These are phyloP conservation scores for Thalassiosira mediterranea DNA, from an alignment of 352 stramenopile species.

Conservation along the genomic window DNA sequence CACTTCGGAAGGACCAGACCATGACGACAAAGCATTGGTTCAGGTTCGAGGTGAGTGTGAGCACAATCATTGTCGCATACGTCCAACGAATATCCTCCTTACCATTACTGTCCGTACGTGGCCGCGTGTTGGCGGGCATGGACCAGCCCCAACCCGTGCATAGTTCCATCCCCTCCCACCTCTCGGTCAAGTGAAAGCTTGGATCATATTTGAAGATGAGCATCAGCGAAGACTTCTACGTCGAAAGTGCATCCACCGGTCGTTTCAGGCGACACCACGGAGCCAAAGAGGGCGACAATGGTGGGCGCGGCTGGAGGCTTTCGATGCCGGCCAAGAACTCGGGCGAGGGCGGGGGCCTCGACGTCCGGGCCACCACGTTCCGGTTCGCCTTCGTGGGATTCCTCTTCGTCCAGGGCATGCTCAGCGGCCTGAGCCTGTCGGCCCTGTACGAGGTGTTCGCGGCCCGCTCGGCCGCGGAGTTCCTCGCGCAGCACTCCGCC, in stretches of 20 bases:
- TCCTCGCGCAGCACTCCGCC: constrained; percentile 18
- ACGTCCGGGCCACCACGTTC: background rate
- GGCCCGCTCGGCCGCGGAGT: background rate
- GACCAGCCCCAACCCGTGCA: too few species aligned
- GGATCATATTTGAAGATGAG: too few species aligned
- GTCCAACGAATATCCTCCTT: too few species aligned
- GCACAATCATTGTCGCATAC: too few species aligned
- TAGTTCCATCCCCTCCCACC: too few species aligned
- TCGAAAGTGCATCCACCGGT: constrained; percentile 26
- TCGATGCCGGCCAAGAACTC: background rate
- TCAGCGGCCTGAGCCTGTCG: constrained; percentile 35
- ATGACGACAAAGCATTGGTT: too few species aligned
- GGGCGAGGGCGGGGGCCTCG: background rate
- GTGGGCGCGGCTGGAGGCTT: constrained; percentile 14
- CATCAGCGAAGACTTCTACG: constrained; percentile 25
- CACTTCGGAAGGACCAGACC: too few species aligned
- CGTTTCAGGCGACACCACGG: constrained; percentile 15
- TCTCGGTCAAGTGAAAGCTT: too few species aligned
- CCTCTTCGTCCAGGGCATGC: constrained; percentile 38
- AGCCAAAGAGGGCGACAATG: constrained; percentile 12
- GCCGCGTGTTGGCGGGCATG: too few species aligned
- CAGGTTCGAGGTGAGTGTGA: too few species aligned
- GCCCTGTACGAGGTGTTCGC: constrained; percentile 31
- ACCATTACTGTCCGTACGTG: too few species aligned
- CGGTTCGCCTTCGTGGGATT: constrained; percentile 12